phyloP scores from a whole-genome alignment of 352 stramenopile genomes.

The Phytophthora agathidicida region DNA sequence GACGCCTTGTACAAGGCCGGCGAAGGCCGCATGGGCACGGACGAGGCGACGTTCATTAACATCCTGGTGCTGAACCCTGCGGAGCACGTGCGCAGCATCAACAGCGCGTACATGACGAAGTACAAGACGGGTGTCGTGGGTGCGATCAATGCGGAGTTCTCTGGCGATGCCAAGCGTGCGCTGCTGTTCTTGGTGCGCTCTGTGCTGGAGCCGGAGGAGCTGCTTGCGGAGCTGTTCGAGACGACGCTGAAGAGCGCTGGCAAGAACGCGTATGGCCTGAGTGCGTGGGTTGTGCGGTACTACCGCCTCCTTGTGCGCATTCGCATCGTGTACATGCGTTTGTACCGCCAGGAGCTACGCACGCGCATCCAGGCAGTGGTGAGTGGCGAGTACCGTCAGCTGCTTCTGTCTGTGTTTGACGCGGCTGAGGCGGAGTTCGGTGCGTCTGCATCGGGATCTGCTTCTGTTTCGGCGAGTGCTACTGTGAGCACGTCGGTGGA shows the following conservation, averaged over 20 bases:
- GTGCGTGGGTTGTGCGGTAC: conserved; percentile 23
- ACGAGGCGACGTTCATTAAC: conserved; percentile 33
- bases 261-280: conserved; percentile 16
- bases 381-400: conserved; percentile 17
- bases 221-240: conserved; percentile 39
- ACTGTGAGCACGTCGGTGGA: background rate
- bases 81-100: conserved; percentile 31
- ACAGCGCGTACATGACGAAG: conserved; percentile 35
- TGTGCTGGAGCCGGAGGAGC: conserved; percentile 29
- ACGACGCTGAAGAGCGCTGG: conserved; percentile 41
- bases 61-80: conserved; percentile 31
- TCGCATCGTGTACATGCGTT: conserved; percentile 43
- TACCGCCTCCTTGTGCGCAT: conserved; percentile 35
- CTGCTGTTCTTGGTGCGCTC: conserved; percentile 35
- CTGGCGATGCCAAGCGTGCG: conserved; percentile 18
- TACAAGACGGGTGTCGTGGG: conserved; percentile 32
- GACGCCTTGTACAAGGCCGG: conserved; percentile 60
- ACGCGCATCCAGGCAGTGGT: background rate
- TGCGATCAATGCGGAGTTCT: conserved; percentile 44
- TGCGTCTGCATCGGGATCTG: conserved; percentile 1
- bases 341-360: conserved; percentile 44
- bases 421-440: conserved; percentile 5
- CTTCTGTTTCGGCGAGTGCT: no score
- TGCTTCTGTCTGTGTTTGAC: conserved; percentile 4
- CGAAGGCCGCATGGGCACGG: conserved; percentile 42